Base-by-base conservation (phyloP, 352 stramenopile species). In the Phytophthora rubi region DNA sequence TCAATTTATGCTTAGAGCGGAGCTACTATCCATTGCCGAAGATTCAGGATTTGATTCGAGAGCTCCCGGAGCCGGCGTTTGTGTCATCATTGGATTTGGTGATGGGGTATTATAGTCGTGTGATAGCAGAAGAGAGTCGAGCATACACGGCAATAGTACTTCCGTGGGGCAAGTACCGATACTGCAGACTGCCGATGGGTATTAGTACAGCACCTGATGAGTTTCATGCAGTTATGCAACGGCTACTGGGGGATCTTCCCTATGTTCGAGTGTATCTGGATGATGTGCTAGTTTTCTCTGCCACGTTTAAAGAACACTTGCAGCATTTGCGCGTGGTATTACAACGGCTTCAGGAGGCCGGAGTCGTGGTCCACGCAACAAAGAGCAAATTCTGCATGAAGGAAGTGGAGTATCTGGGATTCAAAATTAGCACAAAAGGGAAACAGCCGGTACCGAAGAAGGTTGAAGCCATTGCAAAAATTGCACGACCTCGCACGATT, bases 121-220 rank as follows among this genome's bases (percentile, higher is more conserved):
- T 33, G 0, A 21, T 62, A 16, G 55, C 55, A 10, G 55, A 62
- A 44, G 39, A 62, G n/a, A 68, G 51, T 53, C 35, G 51, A 4
- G 28, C 51, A 7, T 61, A 44, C 18, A 56, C 52, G 8, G 60
- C 60, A 3, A 28, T 61, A 4, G 28, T 54, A 1, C 8, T 60
- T 7, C 49, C 37, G 8, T 68, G 42, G 39, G 18, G 61, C 52
- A 62, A 68, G 23, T 68, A 58, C 26, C 60, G 44, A 1, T 68
- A 68, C 7, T 48, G 53, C 13, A 7, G 62, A 37, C 4, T 68
- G 4, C 53, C 52, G 0, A 68, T 68, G 62, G 62, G 44, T 23
- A 53, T 68, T 1, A 58, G 53, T 9, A 68, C 30, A 4, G 44
- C 62, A n/a, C 52, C 52, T 1, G 61, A 68, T 56, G 62, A 68